Base-by-base conservation (phyloP, 805 yeast species). In the Wickerhamomyces chaumierensis region DNA sequence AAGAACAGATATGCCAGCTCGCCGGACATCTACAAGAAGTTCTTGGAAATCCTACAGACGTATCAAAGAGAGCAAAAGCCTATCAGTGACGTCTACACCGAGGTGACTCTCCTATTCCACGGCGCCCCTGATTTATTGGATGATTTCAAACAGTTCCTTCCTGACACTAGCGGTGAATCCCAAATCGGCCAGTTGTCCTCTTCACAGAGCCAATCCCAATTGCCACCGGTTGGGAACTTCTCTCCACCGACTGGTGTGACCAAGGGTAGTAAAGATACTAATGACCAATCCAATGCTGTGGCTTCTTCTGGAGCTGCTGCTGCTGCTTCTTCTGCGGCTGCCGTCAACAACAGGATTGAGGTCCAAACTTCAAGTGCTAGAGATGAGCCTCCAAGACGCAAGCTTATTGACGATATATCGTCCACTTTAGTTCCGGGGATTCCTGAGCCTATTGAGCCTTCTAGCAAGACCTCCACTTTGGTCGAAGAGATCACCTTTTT, bases 1-100 rank as follows among this genome's bases (percentile, higher is more conserved):
- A 94, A 94, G 58, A 88, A 87, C 40, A 73, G 97, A 45, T 92
- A 87, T 58, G 82, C 94, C 17, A 74, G 78, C 52, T 95, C 88
- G 58, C 98, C 98, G 1, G 96, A 90, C 52, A 86, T 88, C 41
- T 92, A 92, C 66, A 92, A 92, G 62, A 87, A 80, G 50, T 92
- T 92, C 50, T 66, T 94, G 60, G 98, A 92, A 58, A 92, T 90
- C 41, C 66, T 92, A 49, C 98, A 92, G 59, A 90, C 96, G 35
- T 92, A 90, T 57, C 98, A 92, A 64, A 77, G 94, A 46, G 98
- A 90, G 55, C 94, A 87, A 55, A 82, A 86, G 54, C 95, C 96
- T 36, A 92, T 92, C 38, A 80, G 85, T 37, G 97, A 92, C 54
- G 98, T 92, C 12, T 92, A 92, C 53, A 81, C 85, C 39, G 96